A percentile compares a stretch with the other conserved stretches of the same genome.
These are phyloP conservation scores for Micractinium sp. DNA, from an alignment of 139 green algal genomes.

Conservation along the genomic window DNA sequence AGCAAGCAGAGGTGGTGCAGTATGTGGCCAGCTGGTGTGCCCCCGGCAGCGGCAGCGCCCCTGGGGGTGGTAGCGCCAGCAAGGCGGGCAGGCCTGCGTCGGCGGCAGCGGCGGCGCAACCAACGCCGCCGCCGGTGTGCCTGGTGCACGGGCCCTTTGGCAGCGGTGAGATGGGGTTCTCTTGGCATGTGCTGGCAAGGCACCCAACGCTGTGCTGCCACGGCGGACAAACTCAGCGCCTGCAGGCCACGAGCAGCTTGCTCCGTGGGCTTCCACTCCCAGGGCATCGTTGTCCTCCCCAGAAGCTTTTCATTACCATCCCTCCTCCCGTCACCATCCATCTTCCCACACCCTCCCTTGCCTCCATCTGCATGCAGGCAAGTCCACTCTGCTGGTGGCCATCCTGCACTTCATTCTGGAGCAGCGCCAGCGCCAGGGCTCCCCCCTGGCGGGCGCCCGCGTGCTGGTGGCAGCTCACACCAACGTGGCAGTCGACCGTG, in stretches of 20 bases:
- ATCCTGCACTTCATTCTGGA: conserved; percentile 71
- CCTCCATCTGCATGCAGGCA: conserved; percentile 58
- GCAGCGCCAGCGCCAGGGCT: neutral
- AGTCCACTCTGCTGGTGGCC: conserved; percentile 79
- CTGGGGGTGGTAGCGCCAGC: neutral
- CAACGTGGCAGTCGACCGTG: conserved; percentile 88
- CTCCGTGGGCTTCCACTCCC: no score
- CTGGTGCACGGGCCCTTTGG: conserved; percentile 80
- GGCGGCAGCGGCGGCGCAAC: neutral
- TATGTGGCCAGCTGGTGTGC: conserved; percentile 50
- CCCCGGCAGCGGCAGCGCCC: conserved; percentile 26
- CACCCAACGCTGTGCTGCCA: no score
- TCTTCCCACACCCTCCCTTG: no score
- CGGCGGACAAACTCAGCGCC: no score
- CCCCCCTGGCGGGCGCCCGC: conserved; percentile 28
- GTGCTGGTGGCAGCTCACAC: conserved; percentile 88
- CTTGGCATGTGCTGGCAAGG: neutral
- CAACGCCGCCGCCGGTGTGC: conserved; percentile 58
- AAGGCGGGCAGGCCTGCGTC: neutral
- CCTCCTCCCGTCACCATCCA: no score
- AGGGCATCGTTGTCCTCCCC: no score
- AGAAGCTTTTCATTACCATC: no score
- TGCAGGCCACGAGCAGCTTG: no score
- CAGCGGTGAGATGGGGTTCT: neutral
- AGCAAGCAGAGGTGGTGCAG: conserved; percentile 65